Evolutionary conservation across 192 early-diverging fungal genomes (phyloP).

Genomic region (Coemansia sp.): DNA sequence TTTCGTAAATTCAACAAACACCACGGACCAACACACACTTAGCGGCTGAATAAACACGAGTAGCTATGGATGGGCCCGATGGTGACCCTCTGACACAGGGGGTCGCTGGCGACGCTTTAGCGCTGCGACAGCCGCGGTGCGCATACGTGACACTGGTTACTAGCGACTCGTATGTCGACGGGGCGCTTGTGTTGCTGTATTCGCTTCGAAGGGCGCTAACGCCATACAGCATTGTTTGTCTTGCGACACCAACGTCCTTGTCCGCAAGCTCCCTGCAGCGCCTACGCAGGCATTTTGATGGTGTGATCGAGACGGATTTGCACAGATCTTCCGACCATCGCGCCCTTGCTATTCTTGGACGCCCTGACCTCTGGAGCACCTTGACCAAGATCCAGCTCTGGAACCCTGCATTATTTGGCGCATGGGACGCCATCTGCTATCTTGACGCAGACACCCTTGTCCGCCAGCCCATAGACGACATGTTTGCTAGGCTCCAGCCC

Average conservation of each 20-base stretch:
- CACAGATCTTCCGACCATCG: conserved; percentile 60
- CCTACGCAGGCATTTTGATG: conserved; percentile 65
- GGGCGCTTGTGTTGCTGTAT: conserved; percentile 76
- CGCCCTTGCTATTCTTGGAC: conserved; percentile 66
- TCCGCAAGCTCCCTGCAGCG: conserved; percentile 50
- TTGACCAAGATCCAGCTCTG: conserved; percentile 91
- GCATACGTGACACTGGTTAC: conserved; percentile 89
- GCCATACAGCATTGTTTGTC: conserved; percentile 61
- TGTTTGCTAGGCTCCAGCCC: conserved; percentile 62
- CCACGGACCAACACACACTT: not conserved
- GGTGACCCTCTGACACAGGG: not conserved
- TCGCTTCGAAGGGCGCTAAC: conserved; percentile 70
- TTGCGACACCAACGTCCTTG: conserved; percentile 66
- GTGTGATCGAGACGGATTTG: conserved; percentile 68
- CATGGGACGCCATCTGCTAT: conserved; percentile 66
- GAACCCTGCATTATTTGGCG: conserved; percentile 67
- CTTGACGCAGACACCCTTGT: conserved; percentile 92
- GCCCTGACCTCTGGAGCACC: conserved; percentile 86
- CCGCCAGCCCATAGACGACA: conserved; percentile 73
- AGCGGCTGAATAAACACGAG: not conserved
- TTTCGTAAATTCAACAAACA: not conserved
- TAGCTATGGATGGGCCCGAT: not conserved
- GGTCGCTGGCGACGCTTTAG: not conserved
- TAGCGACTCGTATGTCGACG: conserved; percentile 79
- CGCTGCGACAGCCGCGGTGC: conserved; percentile 21